These are phyloP conservation scores for Eimeria necatrix DNA, from an alignment of 169 alveolate species.

Conservation along the genomic window DNA sequence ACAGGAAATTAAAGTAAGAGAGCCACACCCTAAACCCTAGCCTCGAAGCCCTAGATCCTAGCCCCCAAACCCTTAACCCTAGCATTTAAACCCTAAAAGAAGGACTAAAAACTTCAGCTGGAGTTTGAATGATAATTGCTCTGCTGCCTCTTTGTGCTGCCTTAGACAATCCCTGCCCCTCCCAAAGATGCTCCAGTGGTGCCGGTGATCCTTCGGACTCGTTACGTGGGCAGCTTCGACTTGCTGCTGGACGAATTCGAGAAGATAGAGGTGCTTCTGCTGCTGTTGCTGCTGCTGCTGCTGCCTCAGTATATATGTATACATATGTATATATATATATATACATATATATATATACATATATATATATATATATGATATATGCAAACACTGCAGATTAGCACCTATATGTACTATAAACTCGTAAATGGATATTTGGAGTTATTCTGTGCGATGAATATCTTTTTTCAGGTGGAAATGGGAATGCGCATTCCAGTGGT, in stretches of 20 bases:
- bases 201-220: constrained; percentile 89
- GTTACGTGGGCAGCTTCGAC: constrained; percentile 89
- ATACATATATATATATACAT: neutral
- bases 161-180: neutral
- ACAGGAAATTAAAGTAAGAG: neutral
- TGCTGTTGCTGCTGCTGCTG: neutral
- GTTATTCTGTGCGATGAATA: neutral
- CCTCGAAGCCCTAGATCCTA: too few species aligned
- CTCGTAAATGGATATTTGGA: too few species aligned
- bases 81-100: too few species aligned
- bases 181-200: constrained; percentile 79
- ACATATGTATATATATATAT: constrained; percentile 9
- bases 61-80: too few species aligned
- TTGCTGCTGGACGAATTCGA: constrained; percentile 89
- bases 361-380: too few species aligned
- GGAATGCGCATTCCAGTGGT: constrained; percentile 89
- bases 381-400: neutral
- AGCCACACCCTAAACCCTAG: too few species aligned
- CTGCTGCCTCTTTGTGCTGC: neutral
- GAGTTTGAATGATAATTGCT: too few species aligned
- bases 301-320: neutral
- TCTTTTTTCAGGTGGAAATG: constrained; percentile 49
- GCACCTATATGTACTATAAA: too few species aligned
- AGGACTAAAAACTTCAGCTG: too few species aligned
- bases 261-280: constrained; percentile 81